These are phyloP conservation scores for Dothideomycetidae sp. DNA, from an alignment of 2,329 filamentous ascomycete genomes.

Conservation along the genomic window DNA sequence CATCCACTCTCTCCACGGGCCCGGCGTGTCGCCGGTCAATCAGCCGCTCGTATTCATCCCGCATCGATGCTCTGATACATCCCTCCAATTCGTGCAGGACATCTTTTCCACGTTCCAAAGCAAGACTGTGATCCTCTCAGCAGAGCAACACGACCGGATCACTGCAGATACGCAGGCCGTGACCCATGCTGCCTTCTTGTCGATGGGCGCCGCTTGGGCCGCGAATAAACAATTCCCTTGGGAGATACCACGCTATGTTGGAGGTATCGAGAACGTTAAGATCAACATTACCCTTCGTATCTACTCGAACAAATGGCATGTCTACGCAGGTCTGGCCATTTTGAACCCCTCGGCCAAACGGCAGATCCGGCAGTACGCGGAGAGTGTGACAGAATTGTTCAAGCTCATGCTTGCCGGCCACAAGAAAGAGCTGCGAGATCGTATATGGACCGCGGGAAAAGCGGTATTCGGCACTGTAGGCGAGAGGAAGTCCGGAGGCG, in stretches of 20 bases:
- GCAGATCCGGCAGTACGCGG: conserved; percentile 89
- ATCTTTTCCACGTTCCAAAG: conserved; percentile 74
- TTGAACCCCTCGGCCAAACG: conserved; percentile 83
- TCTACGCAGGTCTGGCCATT: conserved; percentile 93
- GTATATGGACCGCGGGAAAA: conserved; percentile 68
- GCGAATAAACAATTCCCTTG: conserved; percentile 92
- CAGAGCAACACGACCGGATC: conserved; percentile 83
- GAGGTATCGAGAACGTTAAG: conserved; percentile 97
- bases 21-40: conserved; percentile 71
- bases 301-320: conserved; percentile 98
- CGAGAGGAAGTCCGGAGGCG: conserved; percentile 39
- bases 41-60: conserved; percentile 91
- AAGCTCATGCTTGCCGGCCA: conserved; percentile 92
- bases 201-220: conserved; percentile 96
- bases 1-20: conserved; percentile 92
- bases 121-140: conserved; percentile 75
- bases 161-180: conserved; percentile 97
- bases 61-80: conserved; percentile 68
- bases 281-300: conserved; percentile 97
- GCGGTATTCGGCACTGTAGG: conserved; percentile 42
- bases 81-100: conserved; percentile 62
- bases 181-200: conserved; percentile 86
- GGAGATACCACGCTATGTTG: conserved; percentile 90
- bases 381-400: conserved; percentile 83
- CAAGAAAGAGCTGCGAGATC: conserved; percentile 53